Conservation (phyloP, 352 stramenopile genomes). For the Globisporangium cederbergense region DNA sequence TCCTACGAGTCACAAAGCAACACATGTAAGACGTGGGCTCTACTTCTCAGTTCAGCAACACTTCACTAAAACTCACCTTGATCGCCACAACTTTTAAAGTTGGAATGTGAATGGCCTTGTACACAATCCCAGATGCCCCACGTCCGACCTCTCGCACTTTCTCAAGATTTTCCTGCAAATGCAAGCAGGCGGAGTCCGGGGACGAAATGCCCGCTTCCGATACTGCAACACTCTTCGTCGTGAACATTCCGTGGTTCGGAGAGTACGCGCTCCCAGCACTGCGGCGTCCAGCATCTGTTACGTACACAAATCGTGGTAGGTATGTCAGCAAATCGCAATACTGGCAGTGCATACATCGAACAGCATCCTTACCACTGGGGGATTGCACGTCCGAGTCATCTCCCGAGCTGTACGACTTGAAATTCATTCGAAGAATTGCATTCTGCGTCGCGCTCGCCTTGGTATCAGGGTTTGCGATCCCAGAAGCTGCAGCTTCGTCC, state of each 20-base stretch:
- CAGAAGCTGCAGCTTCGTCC: conserved; percentile 22
- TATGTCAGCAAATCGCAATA: background rate
- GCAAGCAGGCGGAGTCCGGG: conserved; percentile 65
- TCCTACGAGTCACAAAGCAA: conserved; percentile 32
- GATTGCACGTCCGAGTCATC: conserved; percentile 67
- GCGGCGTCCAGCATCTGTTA: conserved; percentile 45
- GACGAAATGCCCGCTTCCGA: conserved; percentile 87
- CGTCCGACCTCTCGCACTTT: conserved; percentile 74
- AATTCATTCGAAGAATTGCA: conserved; percentile 60
- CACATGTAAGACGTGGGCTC: background rate
- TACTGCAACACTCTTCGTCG: conserved; percentile 74
- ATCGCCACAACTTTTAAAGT: conserved; percentile 88
- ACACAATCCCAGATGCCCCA: conserved; percentile 83
- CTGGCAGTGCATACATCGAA: background rate
- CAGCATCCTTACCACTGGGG: conserved; percentile 39
- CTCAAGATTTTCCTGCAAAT: conserved; percentile 83
- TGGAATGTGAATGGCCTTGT: conserved; percentile 90
- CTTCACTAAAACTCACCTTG: conserved; percentile 48
- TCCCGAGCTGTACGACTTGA: conserved; percentile 67
- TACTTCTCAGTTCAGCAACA: background rate
- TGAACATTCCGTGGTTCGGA: conserved; percentile 86
- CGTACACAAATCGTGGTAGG: background rate
- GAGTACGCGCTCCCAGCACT: conserved; percentile 83
- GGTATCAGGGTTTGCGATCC: conserved; percentile 8
- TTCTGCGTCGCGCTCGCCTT: conserved; percentile 53